phyloP scores from a whole-genome alignment of 2,329 filamentous ascomycete species.

The Xylariaceae sp. region DNA sequence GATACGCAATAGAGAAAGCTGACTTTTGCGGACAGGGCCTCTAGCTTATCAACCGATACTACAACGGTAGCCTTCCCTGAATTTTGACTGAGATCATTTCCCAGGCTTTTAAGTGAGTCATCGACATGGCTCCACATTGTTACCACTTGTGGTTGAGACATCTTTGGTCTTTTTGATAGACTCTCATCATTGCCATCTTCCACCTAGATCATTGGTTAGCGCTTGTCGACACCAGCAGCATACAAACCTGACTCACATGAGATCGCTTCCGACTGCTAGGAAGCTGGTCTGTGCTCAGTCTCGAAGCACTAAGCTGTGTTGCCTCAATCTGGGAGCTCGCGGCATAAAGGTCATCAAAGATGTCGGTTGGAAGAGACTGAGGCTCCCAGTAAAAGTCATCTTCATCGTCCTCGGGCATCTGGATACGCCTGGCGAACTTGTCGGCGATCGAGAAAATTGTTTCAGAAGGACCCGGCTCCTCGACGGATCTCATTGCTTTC shows the following conservation, averaged over 20 bases:
- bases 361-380: conserved; percentile 52
- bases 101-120: conserved; percentile 42
- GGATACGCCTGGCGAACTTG: conserved; percentile 54
- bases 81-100: conserved; percentile 26
- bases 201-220: conserved; percentile 38
- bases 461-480: conserved; percentile 47
- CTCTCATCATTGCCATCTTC: conserved; percentile 41
- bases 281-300: conserved; percentile 27
- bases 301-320: conserved; percentile 38
- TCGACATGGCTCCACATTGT: conserved; percentile 36
- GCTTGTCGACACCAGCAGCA: neutral
- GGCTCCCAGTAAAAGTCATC: conserved; percentile 54
- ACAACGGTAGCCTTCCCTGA: conserved; percentile 35
- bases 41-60: conserved; percentile 40
- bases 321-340: conserved; percentile 43
- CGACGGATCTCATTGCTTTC: conserved; percentile 43
- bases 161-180: conserved; percentile 41
- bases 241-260: conserved; percentile 46
- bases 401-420: conserved; percentile 42
- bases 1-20: conserved; percentile 1
- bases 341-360: conserved; percentile 54
- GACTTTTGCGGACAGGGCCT: conserved; percentile 42
- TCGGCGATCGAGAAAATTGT: conserved; percentile 55
- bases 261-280: conserved; percentile 52
- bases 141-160: conserved; percentile 37